phyloP scores from a whole-genome alignment of 2,329 filamentous ascomycete genomes.

The Grosmannia clavigera region DNA sequence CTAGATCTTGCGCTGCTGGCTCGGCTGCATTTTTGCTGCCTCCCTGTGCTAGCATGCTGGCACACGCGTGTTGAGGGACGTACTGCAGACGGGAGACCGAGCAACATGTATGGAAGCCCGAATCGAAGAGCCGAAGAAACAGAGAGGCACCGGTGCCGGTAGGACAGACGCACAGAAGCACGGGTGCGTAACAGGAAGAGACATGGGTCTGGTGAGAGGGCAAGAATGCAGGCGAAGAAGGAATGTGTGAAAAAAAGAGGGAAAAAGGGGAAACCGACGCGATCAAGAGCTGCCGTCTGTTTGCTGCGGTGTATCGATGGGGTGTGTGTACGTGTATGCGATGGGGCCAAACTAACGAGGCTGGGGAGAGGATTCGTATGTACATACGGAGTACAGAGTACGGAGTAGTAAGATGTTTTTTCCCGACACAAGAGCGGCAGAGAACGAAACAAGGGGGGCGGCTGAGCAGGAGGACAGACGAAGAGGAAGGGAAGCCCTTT shows the following conservation, averaged over 20 bases:
- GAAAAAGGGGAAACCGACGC: too few relatives aligned
- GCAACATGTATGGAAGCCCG: constrained; percentile 8
- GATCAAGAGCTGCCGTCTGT: too few relatives aligned
- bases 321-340: not conserved
- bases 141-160: not conserved
- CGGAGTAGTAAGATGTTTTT: not conserved
- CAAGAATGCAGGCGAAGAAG: not conserved
- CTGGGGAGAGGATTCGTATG: not conserved
- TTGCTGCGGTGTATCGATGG: too few relatives aligned
- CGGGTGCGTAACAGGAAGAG: not conserved
- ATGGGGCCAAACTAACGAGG: not conserved
- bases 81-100: not conserved
- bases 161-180: not conserved
- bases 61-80: not conserved
- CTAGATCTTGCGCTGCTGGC: too few relatives aligned
- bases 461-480: not conserved
- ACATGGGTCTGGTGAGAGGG: not conserved
- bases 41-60: too few relatives aligned
- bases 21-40: too few relatives aligned
- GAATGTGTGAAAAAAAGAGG: not conserved
- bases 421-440: not conserved
- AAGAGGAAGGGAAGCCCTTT: too few relatives aligned
- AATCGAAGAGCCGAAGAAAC: constrained; percentile 3
- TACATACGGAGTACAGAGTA: too few relatives aligned
- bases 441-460: not conserved